These are phyloP conservation scores for Marsdenia floribunda DNA, from an alignment of 257 asterid genomes.

Conservation along the genomic window DNA sequence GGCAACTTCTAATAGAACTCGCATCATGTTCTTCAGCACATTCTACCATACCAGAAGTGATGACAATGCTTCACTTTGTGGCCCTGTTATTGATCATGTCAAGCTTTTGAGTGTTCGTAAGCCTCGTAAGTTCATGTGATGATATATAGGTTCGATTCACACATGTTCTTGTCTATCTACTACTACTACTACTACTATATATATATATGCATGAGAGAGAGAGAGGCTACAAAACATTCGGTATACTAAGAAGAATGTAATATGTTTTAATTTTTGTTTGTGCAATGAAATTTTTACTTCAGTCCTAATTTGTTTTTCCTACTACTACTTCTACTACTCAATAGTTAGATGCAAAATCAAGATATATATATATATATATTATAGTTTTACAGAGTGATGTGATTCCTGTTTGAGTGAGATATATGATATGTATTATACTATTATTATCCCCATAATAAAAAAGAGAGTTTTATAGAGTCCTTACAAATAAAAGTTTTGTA, in stretches of 20 bases:
- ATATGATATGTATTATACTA: background rate
- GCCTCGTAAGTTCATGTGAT: conserved; percentile 41
- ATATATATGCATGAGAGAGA: too few relatives aligned
- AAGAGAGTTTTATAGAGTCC: background rate
- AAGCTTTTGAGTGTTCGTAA: conserved; percentile 68
- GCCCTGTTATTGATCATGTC: conserved; percentile 82
- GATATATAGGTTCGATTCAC: too few relatives aligned
- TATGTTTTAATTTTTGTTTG: background rate
- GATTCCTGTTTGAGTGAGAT: background rate
- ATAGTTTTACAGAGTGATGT: background rate
- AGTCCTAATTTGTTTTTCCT: background rate
- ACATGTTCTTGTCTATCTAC: too few relatives aligned
- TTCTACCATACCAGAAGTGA: conserved; percentile 83
- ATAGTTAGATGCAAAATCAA: background rate
- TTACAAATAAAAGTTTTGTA: background rate
- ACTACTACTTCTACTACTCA: background rate
- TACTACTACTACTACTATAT: too few relatives aligned
- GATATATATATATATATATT: too few relatives aligned
- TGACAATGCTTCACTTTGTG: conserved; percentile 86
- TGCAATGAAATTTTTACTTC: background rate
- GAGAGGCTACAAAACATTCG: background rate
- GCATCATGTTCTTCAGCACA: conserved; percentile 85
- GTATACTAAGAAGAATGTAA: conserved; percentile 5
- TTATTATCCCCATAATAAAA: background rate
- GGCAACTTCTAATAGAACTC: conserved; percentile 49